Conservation (phyloP, 176 grass and related monocot genomes). For the Phyllostachys edulis region DNA sequence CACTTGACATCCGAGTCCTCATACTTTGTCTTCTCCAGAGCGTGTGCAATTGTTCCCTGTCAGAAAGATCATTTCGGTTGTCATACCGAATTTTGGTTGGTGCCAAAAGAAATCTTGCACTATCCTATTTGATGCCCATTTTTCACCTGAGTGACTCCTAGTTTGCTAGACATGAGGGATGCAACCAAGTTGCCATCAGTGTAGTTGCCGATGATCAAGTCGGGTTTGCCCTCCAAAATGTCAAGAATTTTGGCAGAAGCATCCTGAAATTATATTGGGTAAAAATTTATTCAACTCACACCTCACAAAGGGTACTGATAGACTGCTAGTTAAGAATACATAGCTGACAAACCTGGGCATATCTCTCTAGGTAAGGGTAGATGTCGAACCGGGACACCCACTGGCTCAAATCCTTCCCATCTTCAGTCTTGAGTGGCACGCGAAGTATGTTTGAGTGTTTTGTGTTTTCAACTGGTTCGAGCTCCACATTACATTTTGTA, state of each 20-base stretch:
- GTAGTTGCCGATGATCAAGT: slow-evolving; percentile 95
- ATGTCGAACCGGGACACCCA: slow-evolving; percentile 92
- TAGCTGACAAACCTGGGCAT: slow-evolving; percentile 62
- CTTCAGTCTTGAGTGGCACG: slow-evolving; percentile 72
- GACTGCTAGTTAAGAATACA: neutral
- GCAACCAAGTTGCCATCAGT: slow-evolving; percentile 95
- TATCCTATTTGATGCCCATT: no score
- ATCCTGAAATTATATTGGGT: slow-evolving; percentile 43
- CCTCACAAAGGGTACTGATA: no score
- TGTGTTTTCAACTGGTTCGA: slow-evolving; percentile 74
- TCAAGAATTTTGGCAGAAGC: slow-evolving; percentile 67
- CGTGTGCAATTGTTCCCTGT: slow-evolving; percentile 92
- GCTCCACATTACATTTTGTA: slow-evolving; percentile 91
- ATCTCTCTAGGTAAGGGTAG: slow-evolving; percentile 98
- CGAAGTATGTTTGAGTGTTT: slow-evolving; percentile 80
- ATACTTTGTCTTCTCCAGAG: slow-evolving; percentile 97
- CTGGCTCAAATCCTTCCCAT: slow-evolving; percentile 57
- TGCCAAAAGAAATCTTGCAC: no score
- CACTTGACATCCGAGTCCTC: slow-evolving; percentile 90
- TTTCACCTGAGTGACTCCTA: slow-evolving; percentile 82
- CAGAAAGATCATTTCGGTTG: neutral
- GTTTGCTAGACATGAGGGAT: slow-evolving; percentile 79
- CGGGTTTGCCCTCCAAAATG: slow-evolving; percentile 79
- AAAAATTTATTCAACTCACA: no score
- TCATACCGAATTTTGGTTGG: no score